Evolutionary conservation across 2,329 filamentous ascomycete genomes (phyloP), one percentile per base, ranked within the genome.

Genomic region (Sporothrix inflata): DNA sequence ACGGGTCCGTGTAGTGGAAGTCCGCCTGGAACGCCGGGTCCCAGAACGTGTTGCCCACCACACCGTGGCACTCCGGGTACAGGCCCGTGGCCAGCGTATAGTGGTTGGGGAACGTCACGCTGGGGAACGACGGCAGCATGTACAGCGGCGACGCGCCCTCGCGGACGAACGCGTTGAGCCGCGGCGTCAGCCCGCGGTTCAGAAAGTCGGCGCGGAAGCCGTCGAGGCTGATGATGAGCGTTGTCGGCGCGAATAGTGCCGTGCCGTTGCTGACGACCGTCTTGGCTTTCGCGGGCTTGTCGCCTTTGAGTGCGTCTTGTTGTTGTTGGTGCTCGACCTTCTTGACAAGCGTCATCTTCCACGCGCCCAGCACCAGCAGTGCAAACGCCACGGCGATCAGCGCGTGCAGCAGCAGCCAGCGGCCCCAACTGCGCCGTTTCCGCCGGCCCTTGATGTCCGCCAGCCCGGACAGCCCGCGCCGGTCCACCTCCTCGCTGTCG

Each of bases 131-230:
- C 0, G 96, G 96, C 7, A 89, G 87, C 94, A 99, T 98, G 82
- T 95, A 98, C 75, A 90, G 87, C 2, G 96, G 95, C 6, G 94
- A 97, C 12, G 98, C 90, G 40, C 96, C 96, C 75, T 94, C 89
- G 73, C 89, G 87, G 74, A 97, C 85, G 75, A 99, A 91, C 1
- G 90, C 86, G 76, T 90, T 93, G 9, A 99, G 84, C 1, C 91
- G 90, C 0, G 95, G 96, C 0, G 95, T 98, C 42, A 98, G 83
- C 0, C 91, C 91, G 16, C 94, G 90, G 75, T 92, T 88, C 53
- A 99, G 84, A 78, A 98, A 98, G 79, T 98, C 96, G 24, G 96
- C 95, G 19, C 96, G 91, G 83, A 99, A 98, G 3, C 96, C 96
- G 81, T 99, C 96, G 21, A 99, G 86, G 61, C 94, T 98, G 79